Evolutionary conservation across 257 asterid species (phyloP).

Genomic region (Nicotiana attenuata): DNA sequence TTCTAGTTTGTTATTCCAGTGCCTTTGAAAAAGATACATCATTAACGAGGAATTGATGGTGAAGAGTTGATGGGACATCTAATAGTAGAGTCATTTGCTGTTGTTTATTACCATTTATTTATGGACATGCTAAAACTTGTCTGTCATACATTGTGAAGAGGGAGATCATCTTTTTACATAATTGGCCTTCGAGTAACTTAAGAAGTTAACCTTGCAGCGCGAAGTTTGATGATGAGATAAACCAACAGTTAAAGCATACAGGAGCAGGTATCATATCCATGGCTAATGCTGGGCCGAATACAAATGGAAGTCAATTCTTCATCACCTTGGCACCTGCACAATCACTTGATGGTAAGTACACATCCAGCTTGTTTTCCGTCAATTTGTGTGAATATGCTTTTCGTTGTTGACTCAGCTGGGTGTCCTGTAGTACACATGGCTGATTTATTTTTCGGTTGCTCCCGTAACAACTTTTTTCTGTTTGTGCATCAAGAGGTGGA

Average conservation of each 20-base stretch:
- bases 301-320: conserved; percentile 98
- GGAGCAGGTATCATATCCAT: conserved; percentile 97
- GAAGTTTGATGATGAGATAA: conserved; percentile 90
- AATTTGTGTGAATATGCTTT: not conserved
- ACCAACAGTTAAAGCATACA: conserved; percentile 80
- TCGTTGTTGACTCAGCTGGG: not conserved
- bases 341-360: conserved; percentile 71
- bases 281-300: conserved; percentile 99
- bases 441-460: not conserved
- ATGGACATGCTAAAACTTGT: not conserved
- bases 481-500: not conserved
- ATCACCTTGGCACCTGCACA: conserved; percentile 94
- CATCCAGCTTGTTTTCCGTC: not conserved
- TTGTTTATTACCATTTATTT: not conserved
- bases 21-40: not conserved
- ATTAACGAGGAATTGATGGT: not conserved
- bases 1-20: not conserved
- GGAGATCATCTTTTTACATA: not conserved
- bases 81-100: not conserved
- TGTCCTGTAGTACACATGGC: not conserved
- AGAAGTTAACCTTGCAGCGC: conserved; percentile 40
- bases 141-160: not conserved
- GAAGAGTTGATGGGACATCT: not conserved
- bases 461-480: not conserved
- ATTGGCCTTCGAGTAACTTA: not conserved